Percentiles rank a stretch among this genome's conserved stretches.
Conservation (phyloP, 148 eudicot species). For the Polygonum maritimum region DNA sequence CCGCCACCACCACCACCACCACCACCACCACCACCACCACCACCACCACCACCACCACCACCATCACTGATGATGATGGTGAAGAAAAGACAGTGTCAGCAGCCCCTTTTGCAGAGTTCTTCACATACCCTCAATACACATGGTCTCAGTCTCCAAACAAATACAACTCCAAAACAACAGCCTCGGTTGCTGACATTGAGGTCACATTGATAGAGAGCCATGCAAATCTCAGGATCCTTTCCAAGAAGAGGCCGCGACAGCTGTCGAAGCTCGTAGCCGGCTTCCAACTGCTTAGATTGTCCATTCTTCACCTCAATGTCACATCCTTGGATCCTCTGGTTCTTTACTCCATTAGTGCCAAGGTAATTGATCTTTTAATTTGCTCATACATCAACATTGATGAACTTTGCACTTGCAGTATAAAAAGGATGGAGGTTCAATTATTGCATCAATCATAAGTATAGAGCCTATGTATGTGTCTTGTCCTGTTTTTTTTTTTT, state of each 20-base stretch:
- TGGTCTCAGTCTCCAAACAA: conserved; percentile 29
- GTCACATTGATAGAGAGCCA: conserved; percentile 82
- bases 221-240: conserved; percentile 58
- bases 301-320: conserved; percentile 81
- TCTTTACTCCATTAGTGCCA: conserved; percentile 73
- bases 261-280: conserved; percentile 61
- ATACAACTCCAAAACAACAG: conserved; percentile 9
- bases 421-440: not conserved
- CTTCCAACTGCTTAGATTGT: conserved; percentile 46
- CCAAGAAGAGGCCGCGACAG: conserved; percentile 36
- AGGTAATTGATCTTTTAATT: conserved; percentile 35
- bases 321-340: conserved; percentile 61
- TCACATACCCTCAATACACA: conserved; percentile 44
- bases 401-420: not conserved
- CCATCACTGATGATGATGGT: not conserved
- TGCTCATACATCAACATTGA: not conserved
- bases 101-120: conserved; percentile 43
- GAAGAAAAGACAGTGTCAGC: not conserved
- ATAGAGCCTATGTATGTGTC: not conserved
- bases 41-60: conserved; percentile 7
- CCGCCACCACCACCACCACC: conserved; percentile 9
- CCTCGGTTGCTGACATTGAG: conserved; percentile 57
- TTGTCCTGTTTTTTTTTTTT: not conserved
- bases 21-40: not conserved
- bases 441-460: not conserved